These are phyloP conservation scores for Anethum foeniculum DNA, from an alignment of 140 eudicot species.

Conservation along the genomic window DNA sequence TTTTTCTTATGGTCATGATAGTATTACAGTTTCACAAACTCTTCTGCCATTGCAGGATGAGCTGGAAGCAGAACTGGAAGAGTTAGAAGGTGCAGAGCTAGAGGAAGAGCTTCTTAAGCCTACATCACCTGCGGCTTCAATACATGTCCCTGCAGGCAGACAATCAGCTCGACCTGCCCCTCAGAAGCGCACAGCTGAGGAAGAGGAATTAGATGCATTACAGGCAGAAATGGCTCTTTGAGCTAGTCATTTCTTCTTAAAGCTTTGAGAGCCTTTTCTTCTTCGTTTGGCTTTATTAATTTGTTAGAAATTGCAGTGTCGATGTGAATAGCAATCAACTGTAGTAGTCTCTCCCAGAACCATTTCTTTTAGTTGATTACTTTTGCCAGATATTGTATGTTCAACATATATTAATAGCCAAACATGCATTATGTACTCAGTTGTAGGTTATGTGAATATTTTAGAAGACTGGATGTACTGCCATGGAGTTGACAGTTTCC, in stretches of 20 bases:
- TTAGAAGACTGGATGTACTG: background rate
- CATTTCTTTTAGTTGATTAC: background rate
- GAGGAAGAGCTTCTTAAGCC: conserved; percentile 41
- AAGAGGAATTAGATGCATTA: conserved; percentile 43
- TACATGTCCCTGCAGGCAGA: conserved; percentile 24
- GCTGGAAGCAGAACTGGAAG: conserved; percentile 52
- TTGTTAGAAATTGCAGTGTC: background rate
- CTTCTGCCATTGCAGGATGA: conserved; percentile 31
- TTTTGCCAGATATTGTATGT: background rate
- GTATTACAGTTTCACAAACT: background rate
- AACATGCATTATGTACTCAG: background rate
- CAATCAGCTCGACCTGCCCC: conserved; percentile 33
- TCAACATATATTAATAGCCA: background rate
- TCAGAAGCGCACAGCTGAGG: conserved; percentile 32
- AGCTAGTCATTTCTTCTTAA: background rate
- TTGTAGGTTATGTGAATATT: background rate
- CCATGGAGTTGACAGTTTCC: background rate
- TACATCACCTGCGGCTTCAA: conserved; percentile 25
- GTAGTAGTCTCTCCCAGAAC: background rate
- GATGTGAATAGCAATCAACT: background rate
- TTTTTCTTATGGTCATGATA: background rate
- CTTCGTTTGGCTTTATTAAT: background rate
- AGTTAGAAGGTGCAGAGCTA: conserved; percentile 37
- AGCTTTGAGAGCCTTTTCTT: background rate
- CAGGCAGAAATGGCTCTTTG: conserved; percentile 50